Percentiles rank a stretch among this genome's conserved stretches.
Evolutionary conservation across 2,329 filamentous ascomycete species (phyloP).

Genomic region (Keithomyces neogunnii): DNA sequence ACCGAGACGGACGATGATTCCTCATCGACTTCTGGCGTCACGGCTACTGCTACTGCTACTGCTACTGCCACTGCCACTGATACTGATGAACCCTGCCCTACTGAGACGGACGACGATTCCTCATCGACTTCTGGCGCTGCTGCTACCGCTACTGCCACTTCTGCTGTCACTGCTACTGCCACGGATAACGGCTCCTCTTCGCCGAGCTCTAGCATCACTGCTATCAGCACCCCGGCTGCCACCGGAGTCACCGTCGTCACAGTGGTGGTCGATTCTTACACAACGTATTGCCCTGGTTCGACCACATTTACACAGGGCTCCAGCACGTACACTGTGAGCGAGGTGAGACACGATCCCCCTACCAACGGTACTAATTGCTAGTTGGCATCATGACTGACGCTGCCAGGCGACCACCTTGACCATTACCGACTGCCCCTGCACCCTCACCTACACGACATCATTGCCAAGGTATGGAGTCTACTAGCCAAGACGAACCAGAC

Average conservation of each 20-base stretch:
- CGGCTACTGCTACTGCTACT: no score
- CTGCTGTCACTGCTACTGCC: no score
- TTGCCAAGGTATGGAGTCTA: no score
- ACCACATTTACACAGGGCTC: background rate
- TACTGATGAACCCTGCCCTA: no score
- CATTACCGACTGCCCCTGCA: background rate
- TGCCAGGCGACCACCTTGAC: background rate
- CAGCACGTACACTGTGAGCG: background rate
- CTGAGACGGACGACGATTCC: no score
- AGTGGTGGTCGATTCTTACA: background rate
- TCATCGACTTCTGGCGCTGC: no score
- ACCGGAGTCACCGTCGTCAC: background rate
- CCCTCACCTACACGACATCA: background rate
- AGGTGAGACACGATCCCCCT: background rate
- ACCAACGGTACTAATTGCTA: no score
- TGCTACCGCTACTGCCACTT: no score
- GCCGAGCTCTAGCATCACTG: background rate
- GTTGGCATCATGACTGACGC: background rate
- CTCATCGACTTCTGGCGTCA: no score
- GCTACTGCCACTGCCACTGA: no score
- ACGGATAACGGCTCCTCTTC: background rate
- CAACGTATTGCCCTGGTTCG: background rate
- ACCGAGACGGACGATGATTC: no score
- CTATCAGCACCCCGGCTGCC: background rate
- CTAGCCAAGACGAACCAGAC: no score